Conservation (phyloP, 371 early-diverging fungal genomes). For the Chytridium lagenaria region DNA sequence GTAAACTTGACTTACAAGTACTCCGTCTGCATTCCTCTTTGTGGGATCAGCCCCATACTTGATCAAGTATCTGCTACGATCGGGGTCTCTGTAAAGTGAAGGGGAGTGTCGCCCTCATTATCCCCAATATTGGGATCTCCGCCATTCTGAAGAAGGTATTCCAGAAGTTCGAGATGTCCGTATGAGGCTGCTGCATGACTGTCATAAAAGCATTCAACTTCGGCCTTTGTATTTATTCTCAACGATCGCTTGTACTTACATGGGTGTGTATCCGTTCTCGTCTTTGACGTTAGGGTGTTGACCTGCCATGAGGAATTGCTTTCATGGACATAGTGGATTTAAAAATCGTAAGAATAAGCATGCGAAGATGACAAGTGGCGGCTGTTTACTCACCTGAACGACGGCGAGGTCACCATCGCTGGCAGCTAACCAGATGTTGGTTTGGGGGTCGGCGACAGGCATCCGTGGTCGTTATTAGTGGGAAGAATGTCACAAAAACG, state of each 20-base stretch:
- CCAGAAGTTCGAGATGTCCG: conserved; percentile 62
- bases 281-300: conserved; percentile 65
- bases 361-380: neutral
- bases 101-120: conserved; percentile 83
- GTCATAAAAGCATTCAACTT: neutral
- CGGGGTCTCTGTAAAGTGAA: conserved; percentile 80
- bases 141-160: conserved; percentile 56
- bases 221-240: too few relatives aligned
- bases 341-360: neutral
- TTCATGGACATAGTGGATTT: neutral
- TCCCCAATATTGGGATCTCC: conserved; percentile 58
- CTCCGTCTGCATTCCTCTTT: conserved; percentile 67
- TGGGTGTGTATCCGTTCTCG: conserved; percentile 71
- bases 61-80: conserved; percentile 73
- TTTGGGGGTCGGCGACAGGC: neutral
- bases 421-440: conserved; percentile 49
- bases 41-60: conserved; percentile 75
- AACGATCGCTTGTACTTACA: neutral
- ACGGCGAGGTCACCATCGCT: conserved; percentile 36
- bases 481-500: too few relatives aligned
- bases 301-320: conserved; percentile 20
- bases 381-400: conserved; percentile 5
- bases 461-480: neutral
- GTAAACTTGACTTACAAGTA: conserved; percentile 46
- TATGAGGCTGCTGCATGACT: conserved; percentile 77